A percentile compares a stretch with the other conserved stretches of the same genome.
These are phyloP conservation scores for Endothia cerciana DNA, from an alignment of 2,329 filamentous ascomycete genomes.

Conservation along the genomic window DNA sequence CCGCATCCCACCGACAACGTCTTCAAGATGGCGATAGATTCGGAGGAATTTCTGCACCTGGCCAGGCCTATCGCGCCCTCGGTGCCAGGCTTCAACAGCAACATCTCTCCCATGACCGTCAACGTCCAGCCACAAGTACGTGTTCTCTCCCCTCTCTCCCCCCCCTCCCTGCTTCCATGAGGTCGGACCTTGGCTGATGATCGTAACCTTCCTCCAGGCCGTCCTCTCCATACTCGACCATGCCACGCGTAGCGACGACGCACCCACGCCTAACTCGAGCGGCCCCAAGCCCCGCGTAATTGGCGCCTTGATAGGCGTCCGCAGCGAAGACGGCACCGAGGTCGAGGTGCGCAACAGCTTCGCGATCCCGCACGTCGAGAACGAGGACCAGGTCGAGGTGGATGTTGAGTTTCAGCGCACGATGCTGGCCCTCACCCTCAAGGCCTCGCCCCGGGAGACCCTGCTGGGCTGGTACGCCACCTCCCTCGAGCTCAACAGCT, in stretches of 20 bases:
- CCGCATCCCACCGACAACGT: background rate
- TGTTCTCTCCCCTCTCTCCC: slow-evolving; percentile 24
- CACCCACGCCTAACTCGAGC: slow-evolving; percentile 50
- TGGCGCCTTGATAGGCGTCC: slow-evolving; percentile 88
- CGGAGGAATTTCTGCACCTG: slow-evolving; percentile 91
- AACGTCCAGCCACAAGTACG: slow-evolving; percentile 93
- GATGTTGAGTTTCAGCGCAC: slow-evolving; percentile 99
- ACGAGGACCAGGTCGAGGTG: slow-evolving; percentile 97
- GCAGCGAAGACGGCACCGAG: slow-evolving; percentile 95
- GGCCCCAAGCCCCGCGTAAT: slow-evolving; percentile 90
- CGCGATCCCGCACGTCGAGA: slow-evolving; percentile 97
- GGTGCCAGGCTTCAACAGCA: slow-evolving; percentile 76
- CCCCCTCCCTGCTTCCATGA: slow-evolving; percentile 7
- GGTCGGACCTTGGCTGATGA: background rate
- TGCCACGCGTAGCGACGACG: slow-evolving; percentile 81
- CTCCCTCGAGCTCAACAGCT: slow-evolving; percentile 94
- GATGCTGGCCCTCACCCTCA: slow-evolving; percentile 94
- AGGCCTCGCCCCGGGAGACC: slow-evolving; percentile 90
- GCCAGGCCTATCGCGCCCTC: slow-evolving; percentile 88
- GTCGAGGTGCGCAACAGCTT: slow-evolving; percentile 96
- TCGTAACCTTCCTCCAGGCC: slow-evolving; percentile 47
- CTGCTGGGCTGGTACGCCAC: slow-evolving; percentile 99
- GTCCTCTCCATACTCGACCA: slow-evolving; percentile 87
- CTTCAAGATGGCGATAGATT: slow-evolving; percentile 76
- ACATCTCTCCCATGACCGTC: slow-evolving; percentile 89